Percentiles rank a stretch among this genome's conserved stretches.
phyloP scores from a whole-genome alignment of 345 rosid species.

The Rhodomyrtus tomentosa region DNA sequence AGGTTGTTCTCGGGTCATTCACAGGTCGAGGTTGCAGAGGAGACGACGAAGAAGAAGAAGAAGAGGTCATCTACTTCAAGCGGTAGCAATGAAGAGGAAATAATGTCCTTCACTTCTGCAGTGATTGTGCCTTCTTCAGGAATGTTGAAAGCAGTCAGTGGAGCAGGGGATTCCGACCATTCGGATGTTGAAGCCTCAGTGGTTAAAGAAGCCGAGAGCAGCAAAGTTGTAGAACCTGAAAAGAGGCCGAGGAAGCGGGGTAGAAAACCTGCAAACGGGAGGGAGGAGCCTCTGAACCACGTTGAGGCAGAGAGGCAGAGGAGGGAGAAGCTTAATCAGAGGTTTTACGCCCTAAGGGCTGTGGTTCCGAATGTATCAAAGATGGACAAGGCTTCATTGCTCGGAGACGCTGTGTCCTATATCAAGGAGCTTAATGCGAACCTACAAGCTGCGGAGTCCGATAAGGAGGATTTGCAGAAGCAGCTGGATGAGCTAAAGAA shows the following conservation, averaged over 20 bases:
- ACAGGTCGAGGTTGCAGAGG: conserved; percentile 31
- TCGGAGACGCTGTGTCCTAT: conserved; percentile 74
- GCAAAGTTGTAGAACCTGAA: conserved; percentile 61
- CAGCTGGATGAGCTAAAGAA: conserved; percentile 38
- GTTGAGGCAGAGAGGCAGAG: conserved; percentile 96
- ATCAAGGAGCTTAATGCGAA: conserved; percentile 63
- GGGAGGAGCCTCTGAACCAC: conserved; percentile 90
- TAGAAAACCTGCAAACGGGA: conserved; percentile 83
- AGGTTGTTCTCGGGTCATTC: conserved; percentile 36
- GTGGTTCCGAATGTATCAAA: conserved; percentile 88
- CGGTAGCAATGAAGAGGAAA: conserved; percentile 60
- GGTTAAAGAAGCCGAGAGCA: conserved; percentile 48
- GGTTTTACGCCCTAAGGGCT: conserved; percentile 69
- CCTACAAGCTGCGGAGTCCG: conserved; percentile 34
- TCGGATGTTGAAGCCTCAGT: conserved; percentile 90
- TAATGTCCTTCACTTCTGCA: conserved; percentile 70
- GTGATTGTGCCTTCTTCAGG: conserved; percentile 46
- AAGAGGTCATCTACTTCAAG: conserved; percentile 38
- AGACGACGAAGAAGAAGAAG: conserved; percentile 26
- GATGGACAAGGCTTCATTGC: conserved; percentile 93
- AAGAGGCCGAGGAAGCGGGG: conserved; percentile 76
- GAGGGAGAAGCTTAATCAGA: conserved; percentile 85
- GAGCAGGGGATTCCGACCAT: conserved; percentile 67
- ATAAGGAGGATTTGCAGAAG: conserved; percentile 55
- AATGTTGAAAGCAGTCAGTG: conserved; percentile 28